Evolutionary conservation across 2,329 filamentous ascomycete species (phyloP).

Genomic region (Fusarium nodosum): DNA sequence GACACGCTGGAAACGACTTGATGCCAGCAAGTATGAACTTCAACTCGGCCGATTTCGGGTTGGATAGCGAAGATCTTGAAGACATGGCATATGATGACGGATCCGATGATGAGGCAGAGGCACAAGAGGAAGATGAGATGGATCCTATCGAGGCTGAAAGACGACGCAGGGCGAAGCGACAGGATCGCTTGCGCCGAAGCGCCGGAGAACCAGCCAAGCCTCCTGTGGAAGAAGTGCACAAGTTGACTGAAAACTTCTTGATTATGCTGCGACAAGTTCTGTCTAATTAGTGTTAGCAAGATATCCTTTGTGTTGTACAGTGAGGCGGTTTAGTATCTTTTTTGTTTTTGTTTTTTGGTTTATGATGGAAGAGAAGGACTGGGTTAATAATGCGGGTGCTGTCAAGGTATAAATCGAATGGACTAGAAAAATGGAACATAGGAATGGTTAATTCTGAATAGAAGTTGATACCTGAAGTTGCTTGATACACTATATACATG

Average conservation of each 20-base stretch:
- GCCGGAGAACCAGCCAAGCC: constrained; percentile 90
- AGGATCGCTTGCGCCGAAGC: constrained; percentile 82
- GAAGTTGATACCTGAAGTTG: background rate
- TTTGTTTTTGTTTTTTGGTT: background rate
- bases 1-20: constrained; percentile 62
- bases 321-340: too few relatives aligned
- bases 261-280: constrained; percentile 85
- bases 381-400: constrained; percentile 15
- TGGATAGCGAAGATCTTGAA: constrained; percentile 87
- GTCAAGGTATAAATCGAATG: constrained; percentile 12
- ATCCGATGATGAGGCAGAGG: constrained; percentile 73
- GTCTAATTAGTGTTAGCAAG: constrained; percentile 68
- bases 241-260: constrained; percentile 83
- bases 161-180: constrained; percentile 79
- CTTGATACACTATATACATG: constrained; percentile 1
- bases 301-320: constrained; percentile 28
- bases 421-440: constrained; percentile 8
- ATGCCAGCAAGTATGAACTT: constrained; percentile 72
- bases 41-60: constrained; percentile 86
- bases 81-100: constrained; percentile 86
- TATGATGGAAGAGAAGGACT: constrained; percentile 13
- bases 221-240: constrained; percentile 80
- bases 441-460: constrained; percentile 11
- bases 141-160: constrained; percentile 92
- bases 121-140: constrained; percentile 81